Conservation (phyloP, 2,329 filamentous ascomycete genomes). For the Fusarium illudens region DNA sequence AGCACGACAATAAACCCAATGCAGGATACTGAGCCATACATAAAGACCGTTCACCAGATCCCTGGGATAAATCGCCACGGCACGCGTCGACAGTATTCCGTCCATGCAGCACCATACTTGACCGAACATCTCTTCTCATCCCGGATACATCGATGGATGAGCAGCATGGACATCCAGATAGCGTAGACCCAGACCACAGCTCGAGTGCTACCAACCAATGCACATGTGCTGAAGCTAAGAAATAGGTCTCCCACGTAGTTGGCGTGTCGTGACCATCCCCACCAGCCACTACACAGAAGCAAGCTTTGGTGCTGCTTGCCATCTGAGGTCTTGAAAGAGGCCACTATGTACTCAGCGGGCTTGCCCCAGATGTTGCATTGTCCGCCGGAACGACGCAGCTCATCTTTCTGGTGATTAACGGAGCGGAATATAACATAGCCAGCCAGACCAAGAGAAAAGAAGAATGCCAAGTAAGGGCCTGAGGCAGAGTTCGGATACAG, state of each 20-base stretch:
- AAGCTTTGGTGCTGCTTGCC: slow-evolving; percentile 49
- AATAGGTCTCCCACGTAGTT: slow-evolving; percentile 43
- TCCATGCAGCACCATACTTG: slow-evolving; percentile 57
- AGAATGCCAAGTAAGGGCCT: slow-evolving; percentile 35
- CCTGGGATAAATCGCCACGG: slow-evolving; percentile 52
- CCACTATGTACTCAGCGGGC: slow-evolving; percentile 49
- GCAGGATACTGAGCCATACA: no score
- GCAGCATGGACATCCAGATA: slow-evolving; percentile 54
- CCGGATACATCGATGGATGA: slow-evolving; percentile 55
- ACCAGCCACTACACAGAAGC: slow-evolving; percentile 43
- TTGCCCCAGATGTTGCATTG: slow-evolving; percentile 55
- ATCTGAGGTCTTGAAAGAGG: slow-evolving; percentile 52
- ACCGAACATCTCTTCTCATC: slow-evolving; percentile 55
- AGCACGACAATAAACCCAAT: no score
- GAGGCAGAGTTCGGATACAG: slow-evolving; percentile 48
- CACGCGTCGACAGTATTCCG: slow-evolving; percentile 53
- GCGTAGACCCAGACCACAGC: slow-evolving; percentile 56
- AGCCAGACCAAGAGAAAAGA: slow-evolving; percentile 28
- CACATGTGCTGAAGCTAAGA: slow-evolving; percentile 52
- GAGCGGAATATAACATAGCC: slow-evolving; percentile 56
- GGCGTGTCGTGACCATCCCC: slow-evolving; percentile 43
- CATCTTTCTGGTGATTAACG: slow-evolving; percentile 57
- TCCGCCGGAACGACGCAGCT: slow-evolving; percentile 50
- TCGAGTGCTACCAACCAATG: slow-evolving; percentile 49
- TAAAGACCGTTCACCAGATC: slow-evolving; percentile 39